phyloP scores from a whole-genome alignment of 805 yeast genomes.

The Wickerhamiella slavikovae region DNA sequence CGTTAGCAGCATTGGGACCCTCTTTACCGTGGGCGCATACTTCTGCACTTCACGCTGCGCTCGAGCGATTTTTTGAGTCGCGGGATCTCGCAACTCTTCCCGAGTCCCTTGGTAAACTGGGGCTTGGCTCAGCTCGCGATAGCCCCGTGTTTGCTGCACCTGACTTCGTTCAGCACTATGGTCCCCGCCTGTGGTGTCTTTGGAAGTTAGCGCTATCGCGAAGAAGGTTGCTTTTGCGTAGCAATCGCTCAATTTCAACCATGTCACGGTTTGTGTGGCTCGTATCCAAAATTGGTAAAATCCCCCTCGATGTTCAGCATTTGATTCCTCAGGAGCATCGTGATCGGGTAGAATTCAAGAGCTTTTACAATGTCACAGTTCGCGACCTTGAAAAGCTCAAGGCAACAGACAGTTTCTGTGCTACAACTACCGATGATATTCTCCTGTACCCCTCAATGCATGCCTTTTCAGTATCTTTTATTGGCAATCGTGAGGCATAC shows the following conservation, averaged over 20 bases:
- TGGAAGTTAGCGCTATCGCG: conserved; percentile 46
- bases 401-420: conserved; percentile 25
- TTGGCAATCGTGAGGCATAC: conserved; percentile 3
- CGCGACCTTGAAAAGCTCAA: conserved; percentile 28
- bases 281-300: conserved; percentile 35
- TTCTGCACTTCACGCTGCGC: conserved; percentile 5
- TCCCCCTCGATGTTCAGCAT: conserved; percentile 34
- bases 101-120: conserved; percentile 1
- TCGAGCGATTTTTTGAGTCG: conserved; percentile 7
- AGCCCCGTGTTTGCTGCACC: conserved; percentile 22
- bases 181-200: conserved; percentile 43
- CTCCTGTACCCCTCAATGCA: conserved; percentile 19
- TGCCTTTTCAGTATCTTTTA: conserved; percentile 9
- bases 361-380: conserved; percentile 39
- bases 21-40: conserved; percentile 11
- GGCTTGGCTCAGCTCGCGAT: conserved; percentile 7
- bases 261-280: conserved; percentile 31
- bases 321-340: conserved; percentile 14
- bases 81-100: conserved; percentile 3
- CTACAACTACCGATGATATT: conserved; percentile 47
- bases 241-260: conserved; percentile 5
- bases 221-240: conserved; percentile 28
- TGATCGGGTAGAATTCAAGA: conserved; percentile 9
- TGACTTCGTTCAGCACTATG: conserved; percentile 28
- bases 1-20: conserved; percentile 8